Evolutionary conservation across 139 green algal species (phyloP), one percentile per base, ranked within the genome.

Genomic region (Picochlorum sp.): DNA sequence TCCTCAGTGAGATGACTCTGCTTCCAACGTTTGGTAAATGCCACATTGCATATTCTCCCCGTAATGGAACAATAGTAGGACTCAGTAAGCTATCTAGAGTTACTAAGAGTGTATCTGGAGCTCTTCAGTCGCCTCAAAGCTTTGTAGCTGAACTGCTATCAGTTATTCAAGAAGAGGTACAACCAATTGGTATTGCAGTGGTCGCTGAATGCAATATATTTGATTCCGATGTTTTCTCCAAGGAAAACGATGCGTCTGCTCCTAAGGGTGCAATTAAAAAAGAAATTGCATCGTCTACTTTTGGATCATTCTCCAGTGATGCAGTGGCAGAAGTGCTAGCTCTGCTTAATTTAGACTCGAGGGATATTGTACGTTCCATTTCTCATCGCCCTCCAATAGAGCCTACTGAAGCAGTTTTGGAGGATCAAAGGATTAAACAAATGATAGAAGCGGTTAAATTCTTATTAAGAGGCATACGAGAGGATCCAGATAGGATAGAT

Each of bases 1-100:
- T 79, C n/a, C 83, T 83, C 1, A 85, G 65, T 37, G 63, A 81
- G 57, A 53, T 64, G 24, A 83, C 63, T 14, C 73, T 99, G 25
- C 80, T 97, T 40, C 93, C 93, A 3, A 96, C 98, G 65, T 80
- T 91, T 55, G 87, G 94, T 10, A 74, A 76, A 16, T 79, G 59
- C 50, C 89, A 98, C 75, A 80, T 98, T 8, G 91, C 76, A 0
- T 99, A 99, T 63, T 64, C 94, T 14, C 92, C 92, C 0, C 39
- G 61, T 5, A 24, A 78, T 16, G 82, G 82, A 8, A 76, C 85
- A 6, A 81, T 96, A 13, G 57, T 94, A 37, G 88, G 88, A 4
- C 74, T 96, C 12, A 87, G 73, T 70, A 92, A 92, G 65, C 64
- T 97, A 20, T 83, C 90, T 1, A 68, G 93, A 1, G 68, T 96